Conservation (phyloP, 2,329 filamentous ascomycete genomes). For the Neonectria neomacrospora region DNA sequence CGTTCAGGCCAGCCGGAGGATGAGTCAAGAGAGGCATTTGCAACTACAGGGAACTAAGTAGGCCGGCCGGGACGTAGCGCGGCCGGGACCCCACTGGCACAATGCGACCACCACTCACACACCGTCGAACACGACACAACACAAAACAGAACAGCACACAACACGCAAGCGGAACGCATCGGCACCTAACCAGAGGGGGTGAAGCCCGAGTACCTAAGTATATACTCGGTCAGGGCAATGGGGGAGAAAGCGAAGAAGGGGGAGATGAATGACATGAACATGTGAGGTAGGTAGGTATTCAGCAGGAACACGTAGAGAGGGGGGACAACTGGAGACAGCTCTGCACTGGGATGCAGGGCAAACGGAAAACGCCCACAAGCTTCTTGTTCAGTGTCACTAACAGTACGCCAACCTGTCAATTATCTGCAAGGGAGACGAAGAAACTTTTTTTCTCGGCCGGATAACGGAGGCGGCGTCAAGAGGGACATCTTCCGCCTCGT, state of each 20-base stretch:
- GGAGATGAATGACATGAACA: slow-evolving; percentile 2
- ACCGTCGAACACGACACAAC: slow-evolving; percentile 18
- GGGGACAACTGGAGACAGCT: not conserved
- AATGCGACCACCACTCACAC: slow-evolving; percentile 16
- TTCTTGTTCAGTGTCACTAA: not conserved
- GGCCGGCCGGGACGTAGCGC: slow-evolving; percentile 3
- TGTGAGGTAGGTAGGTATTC: not conserved
- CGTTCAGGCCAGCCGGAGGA: not conserved
- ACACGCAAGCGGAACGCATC: slow-evolving; percentile 21
- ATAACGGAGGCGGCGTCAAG: not conserved
- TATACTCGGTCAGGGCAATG: not conserved
- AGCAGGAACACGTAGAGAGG: not conserved
- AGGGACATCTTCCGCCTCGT: slow-evolving; percentile 2
- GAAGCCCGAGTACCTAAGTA: slow-evolving; percentile 1
- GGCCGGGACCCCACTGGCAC: slow-evolving; percentile 5
- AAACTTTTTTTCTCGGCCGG: not conserved
- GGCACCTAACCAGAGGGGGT: slow-evolving; percentile 19
- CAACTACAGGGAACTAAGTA: not conserved
- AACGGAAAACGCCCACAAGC: not conserved
- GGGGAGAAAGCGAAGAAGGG: not conserved
- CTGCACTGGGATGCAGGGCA: too few relatives aligned
- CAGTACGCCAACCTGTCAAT: not conserved
- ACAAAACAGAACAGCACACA: slow-evolving; percentile 19
- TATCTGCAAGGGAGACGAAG: not conserved
- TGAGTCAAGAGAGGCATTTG: slow-evolving; percentile 1